Evolutionary conservation across 2,329 filamentous ascomycete genomes (phyloP).

Genomic region (Aspergillus sp.): DNA sequence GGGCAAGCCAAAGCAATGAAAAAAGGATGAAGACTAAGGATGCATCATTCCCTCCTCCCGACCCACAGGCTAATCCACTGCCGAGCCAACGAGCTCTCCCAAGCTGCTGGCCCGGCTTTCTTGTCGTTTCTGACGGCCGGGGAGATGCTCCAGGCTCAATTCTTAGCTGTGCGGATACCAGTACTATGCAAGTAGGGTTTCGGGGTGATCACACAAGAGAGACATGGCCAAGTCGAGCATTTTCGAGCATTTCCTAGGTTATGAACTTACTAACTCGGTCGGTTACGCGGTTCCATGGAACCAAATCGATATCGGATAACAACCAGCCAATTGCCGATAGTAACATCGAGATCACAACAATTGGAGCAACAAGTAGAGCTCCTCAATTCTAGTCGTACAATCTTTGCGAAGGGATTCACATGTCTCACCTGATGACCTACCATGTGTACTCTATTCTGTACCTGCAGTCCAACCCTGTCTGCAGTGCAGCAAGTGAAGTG

Average conservation of each 20-base stretch:
- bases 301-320: neutral
- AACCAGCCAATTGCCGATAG: neutral
- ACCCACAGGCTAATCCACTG: conserved; percentile 3
- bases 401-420: neutral
- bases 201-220: neutral
- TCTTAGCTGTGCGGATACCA: neutral
- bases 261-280: neutral
- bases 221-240: neutral
- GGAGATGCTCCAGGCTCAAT: neutral
- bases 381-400: neutral
- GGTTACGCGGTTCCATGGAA: neutral
- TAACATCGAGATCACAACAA: neutral
- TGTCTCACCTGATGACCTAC: neutral
- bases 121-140: neutral
- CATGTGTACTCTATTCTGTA: neutral
- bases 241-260: neutral
- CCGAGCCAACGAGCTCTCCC: neutral
- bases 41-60: neutral
- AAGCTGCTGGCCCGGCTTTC: too few species aligned
- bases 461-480: conserved; percentile 2
- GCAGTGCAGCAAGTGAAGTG: neutral
- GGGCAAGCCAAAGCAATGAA: neutral
- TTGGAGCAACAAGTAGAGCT: neutral
- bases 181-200: too few species aligned
- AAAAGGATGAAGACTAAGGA: conserved; percentile 4